Conservation (phyloP, 306 rosid species). For the Trichosanthes truncata region DNA sequence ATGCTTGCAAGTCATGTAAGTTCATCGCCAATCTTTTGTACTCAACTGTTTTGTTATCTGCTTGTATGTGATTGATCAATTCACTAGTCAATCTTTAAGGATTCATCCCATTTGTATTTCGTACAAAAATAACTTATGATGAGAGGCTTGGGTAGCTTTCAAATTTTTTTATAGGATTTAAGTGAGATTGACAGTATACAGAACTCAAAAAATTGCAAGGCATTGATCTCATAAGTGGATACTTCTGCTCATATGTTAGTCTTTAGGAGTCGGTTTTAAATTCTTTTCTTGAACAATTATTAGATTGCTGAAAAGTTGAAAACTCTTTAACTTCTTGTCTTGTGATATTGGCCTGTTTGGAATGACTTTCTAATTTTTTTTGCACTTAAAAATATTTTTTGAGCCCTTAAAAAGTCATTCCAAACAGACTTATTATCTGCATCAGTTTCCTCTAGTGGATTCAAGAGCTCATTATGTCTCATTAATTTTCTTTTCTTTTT, state of each 20-base stretch:
- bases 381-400: no score
- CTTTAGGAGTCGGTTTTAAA: not conserved
- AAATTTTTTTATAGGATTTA: not conserved
- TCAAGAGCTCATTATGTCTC: no score
- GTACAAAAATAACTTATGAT: not conserved
- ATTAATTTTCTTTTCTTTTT: no score
- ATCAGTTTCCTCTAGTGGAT: not conserved
- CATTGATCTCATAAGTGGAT: not conserved
- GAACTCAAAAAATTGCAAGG: not conserved
- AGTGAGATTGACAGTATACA: not conserved
- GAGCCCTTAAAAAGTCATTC: no score
- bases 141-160: not conserved
- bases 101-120: not conserved
- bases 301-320: not conserved
- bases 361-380: no score
- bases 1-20: slow-evolving; percentile 19
- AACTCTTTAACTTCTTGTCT: not conserved
- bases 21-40: not conserved
- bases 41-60: not conserved
- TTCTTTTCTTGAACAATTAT: not conserved
- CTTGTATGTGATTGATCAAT: not conserved
- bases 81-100: not conserved
- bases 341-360: not conserved
- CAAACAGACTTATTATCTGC: not conserved
- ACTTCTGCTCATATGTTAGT: not conserved